Conservation (phyloP, 441 rosid species). For the Pelargonium citronellum region DNA sequence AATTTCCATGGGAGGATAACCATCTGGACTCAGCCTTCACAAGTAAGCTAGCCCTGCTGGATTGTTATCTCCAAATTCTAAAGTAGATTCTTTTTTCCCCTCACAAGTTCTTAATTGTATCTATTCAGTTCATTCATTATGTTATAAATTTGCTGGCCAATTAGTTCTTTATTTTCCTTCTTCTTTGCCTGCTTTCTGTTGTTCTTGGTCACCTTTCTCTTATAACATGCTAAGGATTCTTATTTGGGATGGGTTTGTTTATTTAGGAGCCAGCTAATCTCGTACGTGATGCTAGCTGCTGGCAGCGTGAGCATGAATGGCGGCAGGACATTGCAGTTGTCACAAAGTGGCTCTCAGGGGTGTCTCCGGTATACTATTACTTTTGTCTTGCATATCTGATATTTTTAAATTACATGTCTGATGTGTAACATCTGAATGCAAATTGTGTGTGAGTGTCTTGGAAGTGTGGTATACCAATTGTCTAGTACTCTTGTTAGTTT, state of each 20-base stretch:
- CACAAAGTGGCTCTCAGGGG: conserved; percentile 93
- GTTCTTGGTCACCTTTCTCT: conserved; percentile 3
- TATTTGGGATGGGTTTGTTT: conserved; percentile 24
- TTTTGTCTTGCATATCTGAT: conserved; percentile 8
- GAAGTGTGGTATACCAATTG: no score
- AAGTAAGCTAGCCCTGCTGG: conserved; percentile 38
- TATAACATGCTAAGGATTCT: conserved; percentile 13
- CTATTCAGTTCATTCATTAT: conserved; percentile 10
- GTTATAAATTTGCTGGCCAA: conserved; percentile 2
- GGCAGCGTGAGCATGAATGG: conserved; percentile 99
- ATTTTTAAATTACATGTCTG: conserved; percentile 13
- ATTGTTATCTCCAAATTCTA: conserved; percentile 11
- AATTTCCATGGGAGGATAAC: conserved; percentile 97
- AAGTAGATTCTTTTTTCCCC: conserved; percentile 13
- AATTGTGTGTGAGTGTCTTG: no score
- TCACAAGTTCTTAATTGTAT: conserved; percentile 12
- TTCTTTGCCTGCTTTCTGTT: conserved; percentile 12
- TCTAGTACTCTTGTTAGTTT: no score
- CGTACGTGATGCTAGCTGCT: conserved; percentile 84
- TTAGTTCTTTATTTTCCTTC: neutral
- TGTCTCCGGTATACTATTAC: conserved; percentile 63
- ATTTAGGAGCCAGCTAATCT: conserved; percentile 77
- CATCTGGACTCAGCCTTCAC: conserved; percentile 95
- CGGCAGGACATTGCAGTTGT: conserved; percentile 96
- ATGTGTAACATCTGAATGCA: neutral